Evolutionary conservation across 768 basidiomycete species (phyloP).

Genomic region (Cubamyces lactineus): DNA sequence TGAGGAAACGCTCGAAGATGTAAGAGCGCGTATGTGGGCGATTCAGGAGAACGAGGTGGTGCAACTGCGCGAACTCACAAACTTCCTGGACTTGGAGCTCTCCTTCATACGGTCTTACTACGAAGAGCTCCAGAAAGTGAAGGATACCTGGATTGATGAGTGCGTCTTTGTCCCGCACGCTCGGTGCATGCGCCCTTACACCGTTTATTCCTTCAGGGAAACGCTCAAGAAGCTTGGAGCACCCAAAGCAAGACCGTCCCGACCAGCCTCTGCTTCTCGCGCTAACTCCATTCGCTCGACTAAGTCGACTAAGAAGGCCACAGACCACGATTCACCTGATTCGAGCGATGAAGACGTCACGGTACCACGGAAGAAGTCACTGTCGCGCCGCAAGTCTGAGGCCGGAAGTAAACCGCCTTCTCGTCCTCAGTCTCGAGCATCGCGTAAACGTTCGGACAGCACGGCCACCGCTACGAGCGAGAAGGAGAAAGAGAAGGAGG

Average conservation of each 20-base stretch:
- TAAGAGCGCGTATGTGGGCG: slow-evolving; percentile 75
- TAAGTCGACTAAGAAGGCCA: slow-evolving; percentile 31
- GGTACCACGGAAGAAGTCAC: slow-evolving; percentile 28
- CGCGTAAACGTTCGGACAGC: slow-evolving; percentile 68
- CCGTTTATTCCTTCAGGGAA: neutral
- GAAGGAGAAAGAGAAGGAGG: slow-evolving; percentile 34
- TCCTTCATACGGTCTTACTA: slow-evolving; percentile 75
- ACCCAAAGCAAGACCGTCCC: slow-evolving; percentile 15
- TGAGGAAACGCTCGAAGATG: slow-evolving; percentile 85
- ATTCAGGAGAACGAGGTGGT: slow-evolving; percentile 80
- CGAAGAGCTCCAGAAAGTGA: slow-evolving; percentile 72
- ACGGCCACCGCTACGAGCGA: slow-evolving; percentile 42
- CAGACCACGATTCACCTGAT: slow-evolving; percentile 14
- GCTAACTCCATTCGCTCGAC: slow-evolving; percentile 39
- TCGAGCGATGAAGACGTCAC: slow-evolving; percentile 19
- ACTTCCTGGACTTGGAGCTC: slow-evolving; percentile 73
- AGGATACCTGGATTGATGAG: slow-evolving; percentile 68
- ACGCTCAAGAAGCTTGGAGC: slow-evolving; percentile 20
- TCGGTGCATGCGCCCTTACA: neutral
- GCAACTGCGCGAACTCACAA: slow-evolving; percentile 71
- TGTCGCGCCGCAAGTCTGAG: slow-evolving; percentile 46
- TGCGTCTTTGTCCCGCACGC: slow-evolving; percentile 38
- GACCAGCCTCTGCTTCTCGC: slow-evolving; percentile 32
- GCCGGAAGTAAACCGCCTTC: slow-evolving; percentile 49
- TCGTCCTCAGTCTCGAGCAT: slow-evolving; percentile 60